Conservation (phyloP, 192 early-diverging fungal genomes). For the Podila epigama region DNA sequence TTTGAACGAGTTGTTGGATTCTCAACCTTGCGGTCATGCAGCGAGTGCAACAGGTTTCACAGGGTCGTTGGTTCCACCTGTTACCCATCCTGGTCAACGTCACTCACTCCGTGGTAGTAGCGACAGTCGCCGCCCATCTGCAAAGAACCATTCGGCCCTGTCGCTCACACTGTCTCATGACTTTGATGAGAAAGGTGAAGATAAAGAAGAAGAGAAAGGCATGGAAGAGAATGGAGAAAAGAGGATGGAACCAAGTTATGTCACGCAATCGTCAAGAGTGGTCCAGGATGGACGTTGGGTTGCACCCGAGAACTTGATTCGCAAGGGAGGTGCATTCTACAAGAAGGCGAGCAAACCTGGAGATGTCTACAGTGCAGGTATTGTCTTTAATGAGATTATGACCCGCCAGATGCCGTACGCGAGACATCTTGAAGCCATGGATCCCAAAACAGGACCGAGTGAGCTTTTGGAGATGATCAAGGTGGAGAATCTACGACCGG, state of each 20-base stretch:
- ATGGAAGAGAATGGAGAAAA: conserved; percentile 22
- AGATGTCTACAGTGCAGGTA: conserved; percentile 47
- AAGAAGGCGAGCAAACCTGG: conserved; percentile 4
- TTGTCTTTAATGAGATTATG: conserved; percentile 58
- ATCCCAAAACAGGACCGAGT: neutral
- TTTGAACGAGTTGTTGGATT: conserved; percentile 24
- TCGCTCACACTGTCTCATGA: neutral
- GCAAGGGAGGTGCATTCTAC: neutral
- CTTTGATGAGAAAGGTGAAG: too few species aligned
- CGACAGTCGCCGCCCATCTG: neutral
- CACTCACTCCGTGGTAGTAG: neutral
- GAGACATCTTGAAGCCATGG: conserved; percentile 6
- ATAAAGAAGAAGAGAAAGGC: neutral
- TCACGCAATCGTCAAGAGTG: conserved; percentile 8
- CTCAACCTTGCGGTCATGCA: conserved; percentile 22
- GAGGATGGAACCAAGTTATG: neutral
- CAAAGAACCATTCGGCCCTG: neutral
- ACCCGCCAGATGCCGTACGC: conserved; percentile 51
- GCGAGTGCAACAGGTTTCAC: too few species aligned
- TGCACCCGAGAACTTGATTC: conserved; percentile 33
- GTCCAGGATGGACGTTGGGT: conserved; percentile 35
- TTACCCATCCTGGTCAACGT: neutral
- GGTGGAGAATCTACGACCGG: conserved; percentile 26
- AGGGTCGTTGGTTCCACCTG: too few species aligned
- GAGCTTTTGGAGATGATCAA: conserved; percentile 29